Conservation (phyloP, 2,329 filamentous ascomycete species). For the Neocatenulostroma microsporum region DNA sequence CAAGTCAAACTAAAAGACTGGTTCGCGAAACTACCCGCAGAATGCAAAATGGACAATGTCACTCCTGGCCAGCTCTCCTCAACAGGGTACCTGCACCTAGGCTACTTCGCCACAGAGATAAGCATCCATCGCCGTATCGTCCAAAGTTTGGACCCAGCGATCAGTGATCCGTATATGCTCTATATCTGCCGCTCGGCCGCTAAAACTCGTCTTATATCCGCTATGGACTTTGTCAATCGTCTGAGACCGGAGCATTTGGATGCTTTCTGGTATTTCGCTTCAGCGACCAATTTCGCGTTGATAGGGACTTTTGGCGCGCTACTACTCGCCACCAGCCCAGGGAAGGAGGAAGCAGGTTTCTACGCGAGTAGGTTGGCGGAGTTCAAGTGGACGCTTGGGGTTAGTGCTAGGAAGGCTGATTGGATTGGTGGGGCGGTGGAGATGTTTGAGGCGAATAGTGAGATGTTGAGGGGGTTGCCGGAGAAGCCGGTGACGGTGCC, state of each 20-base stretch:
- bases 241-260: slow-evolving; percentile 76
- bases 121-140: slow-evolving; percentile 87
- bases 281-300: slow-evolving; percentile 83
- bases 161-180: slow-evolving; percentile 66
- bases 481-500: slow-evolving; percentile 32
- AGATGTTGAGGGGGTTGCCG: slow-evolving; percentile 38
- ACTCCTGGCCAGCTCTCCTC: slow-evolving; percentile 35
- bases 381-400: slow-evolving; percentile 88
- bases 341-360: slow-evolving; percentile 83
- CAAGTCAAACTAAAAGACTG: slow-evolving; percentile 77
- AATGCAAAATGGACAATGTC: slow-evolving; percentile 56
- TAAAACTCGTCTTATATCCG: slow-evolving; percentile 86
- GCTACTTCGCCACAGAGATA: slow-evolving; percentile 91
- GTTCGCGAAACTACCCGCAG: slow-evolving; percentile 61
- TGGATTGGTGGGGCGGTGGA: slow-evolving; percentile 41
- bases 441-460: slow-evolving; percentile 38
- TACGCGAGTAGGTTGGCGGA: slow-evolving; percentile 78
- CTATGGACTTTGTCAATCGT: slow-evolving; percentile 96
- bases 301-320: slow-evolving; percentile 91
- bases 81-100: slow-evolving; percentile 67
- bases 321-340: slow-evolving; percentile 80
- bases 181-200: slow-evolving; percentile 91
- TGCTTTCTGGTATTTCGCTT: slow-evolving; percentile 89
- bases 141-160: slow-evolving; percentile 57
- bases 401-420: slow-evolving; percentile 64